Evolutionary conservation across 148 eudicot species (phyloP), one percentile per base, ranked within the genome.

Genomic region (Polygonum aviculare): DNA sequence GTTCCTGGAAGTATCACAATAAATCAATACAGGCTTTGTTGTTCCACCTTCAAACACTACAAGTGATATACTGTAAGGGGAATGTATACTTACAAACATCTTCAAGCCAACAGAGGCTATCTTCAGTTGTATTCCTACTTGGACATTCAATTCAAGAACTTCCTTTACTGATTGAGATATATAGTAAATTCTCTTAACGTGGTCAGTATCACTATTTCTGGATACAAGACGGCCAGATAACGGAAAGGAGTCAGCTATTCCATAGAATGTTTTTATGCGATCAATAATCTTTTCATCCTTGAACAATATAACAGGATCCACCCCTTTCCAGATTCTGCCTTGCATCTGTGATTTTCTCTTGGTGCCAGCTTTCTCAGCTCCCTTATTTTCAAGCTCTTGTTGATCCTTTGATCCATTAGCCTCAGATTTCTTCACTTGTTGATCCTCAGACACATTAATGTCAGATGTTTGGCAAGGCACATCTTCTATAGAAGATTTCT

Each of bases 41-140:
- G 69, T 15, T 36, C 41, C 35, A 35, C 7, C 31, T 21, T 57
- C 7, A 57, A 12, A 63, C 7, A 12, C 5, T 63, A 63, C 40
- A 63, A 3, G 35, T 3, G 16, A 67, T 4, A 35, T 15, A 67
- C 15, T 65, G 2, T 8, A 35, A 36, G 16, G 72, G 45, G 14
- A 18, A 67, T 36, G 45, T 35, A 47, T 51, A 89, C 99, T 95
- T 88, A 95, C 99, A 88, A 95, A 95, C 99, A 95, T 95, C 91
- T 95, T 93, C 72, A 95, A 82, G 80, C 99, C 99, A 77, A 95
- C 86, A 12, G 99, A 88, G 81, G 99, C 94, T 74, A 95, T 92
- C 85, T 95, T 95, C 74, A 95, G 93, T 77, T 87, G 98, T 82
- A 90, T 88, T 35, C 98, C 99, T 21, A 83, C 90, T 49, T 72